Percentiles rank a stretch among this genome's conserved stretches.
phyloP scores from a whole-genome alignment of 805 yeast genomes.

The Lipomyces sp. region DNA sequence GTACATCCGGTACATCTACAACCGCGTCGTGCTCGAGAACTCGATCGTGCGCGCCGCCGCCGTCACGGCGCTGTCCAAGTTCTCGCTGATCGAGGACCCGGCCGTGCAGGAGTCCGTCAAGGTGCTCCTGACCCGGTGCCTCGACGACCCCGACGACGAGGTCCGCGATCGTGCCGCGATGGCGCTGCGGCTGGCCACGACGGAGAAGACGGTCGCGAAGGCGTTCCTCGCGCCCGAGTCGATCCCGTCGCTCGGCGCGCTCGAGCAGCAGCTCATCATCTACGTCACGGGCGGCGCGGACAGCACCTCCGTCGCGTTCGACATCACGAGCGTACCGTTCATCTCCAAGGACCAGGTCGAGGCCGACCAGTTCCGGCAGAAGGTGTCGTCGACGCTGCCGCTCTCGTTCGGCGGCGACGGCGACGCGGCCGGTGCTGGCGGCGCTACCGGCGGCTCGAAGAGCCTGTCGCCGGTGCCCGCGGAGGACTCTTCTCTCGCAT shows the following conservation, averaged over 20 bases:
- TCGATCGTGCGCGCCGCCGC: slow-evolving; percentile 95
- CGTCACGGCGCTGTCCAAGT: slow-evolving; percentile 85
- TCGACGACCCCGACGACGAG: slow-evolving; percentile 89
- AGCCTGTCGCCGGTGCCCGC: slow-evolving; percentile 26
- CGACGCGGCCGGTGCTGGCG: slow-evolving; percentile 25
- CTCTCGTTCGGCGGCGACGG: slow-evolving; percentile 10
- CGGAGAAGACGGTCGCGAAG: slow-evolving; percentile 39
- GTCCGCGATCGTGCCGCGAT: slow-evolving; percentile 96
- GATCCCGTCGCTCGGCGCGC: slow-evolving; percentile 66
- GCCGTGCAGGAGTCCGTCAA: slow-evolving; percentile 64
- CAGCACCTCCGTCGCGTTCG: slow-evolving; percentile 56
- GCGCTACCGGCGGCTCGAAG: slow-evolving; percentile 9
- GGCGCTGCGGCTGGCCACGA: slow-evolving; percentile 58
- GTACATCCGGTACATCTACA: slow-evolving; percentile 93
- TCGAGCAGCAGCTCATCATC: slow-evolving; percentile 71
- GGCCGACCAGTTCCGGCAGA: slow-evolving; percentile 45
- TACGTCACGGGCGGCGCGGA: slow-evolving; percentile 59
- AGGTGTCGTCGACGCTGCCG: slow-evolving; percentile 42
- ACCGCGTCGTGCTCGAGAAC: slow-evolving; percentile 93
- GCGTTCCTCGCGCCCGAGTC: slow-evolving; percentile 62
- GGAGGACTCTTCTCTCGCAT: slow-evolving; percentile 43
- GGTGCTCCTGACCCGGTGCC: slow-evolving; percentile 74
- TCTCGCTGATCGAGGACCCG: slow-evolving; percentile 73
- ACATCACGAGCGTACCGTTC: slow-evolving; percentile 61
- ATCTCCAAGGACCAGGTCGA: slow-evolving; percentile 41